A percentile compares a stretch with the other conserved stretches of the same genome.
Conservation (phyloP, 2,329 filamentous ascomycete genomes). For the Madurella mycetomatis region DNA sequence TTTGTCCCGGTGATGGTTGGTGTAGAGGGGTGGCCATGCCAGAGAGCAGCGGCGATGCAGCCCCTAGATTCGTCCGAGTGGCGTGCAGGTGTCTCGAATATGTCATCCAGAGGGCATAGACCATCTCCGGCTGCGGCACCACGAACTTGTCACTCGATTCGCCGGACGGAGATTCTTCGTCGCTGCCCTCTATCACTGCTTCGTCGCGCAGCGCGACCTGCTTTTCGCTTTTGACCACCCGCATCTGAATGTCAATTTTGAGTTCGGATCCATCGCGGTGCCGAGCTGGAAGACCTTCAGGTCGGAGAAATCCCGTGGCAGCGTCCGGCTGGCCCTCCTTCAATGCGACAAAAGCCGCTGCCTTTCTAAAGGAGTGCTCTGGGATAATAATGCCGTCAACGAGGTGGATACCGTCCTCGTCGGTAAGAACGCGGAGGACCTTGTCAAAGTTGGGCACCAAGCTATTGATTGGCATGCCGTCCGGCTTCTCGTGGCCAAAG, state of each 20-base stretch:
- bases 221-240: conserved; percentile 86
- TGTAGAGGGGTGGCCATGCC: conserved; percentile 67
- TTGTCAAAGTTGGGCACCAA: conserved; percentile 85
- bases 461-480: conserved; percentile 73
- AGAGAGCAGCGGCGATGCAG: conserved; percentile 59
- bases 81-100: conserved; percentile 92
- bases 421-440: conserved; percentile 72
- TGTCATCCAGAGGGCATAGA: conserved; percentile 95
- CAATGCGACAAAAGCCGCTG: conserved; percentile 76
- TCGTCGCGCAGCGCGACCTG: conserved; percentile 57
- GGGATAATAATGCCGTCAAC: conserved; percentile 95
- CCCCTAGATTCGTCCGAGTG: conserved; percentile 54
- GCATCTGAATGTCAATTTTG: conserved; percentile 93
- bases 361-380: conserved; percentile 90
- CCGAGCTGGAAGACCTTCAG: conserved; percentile 76
- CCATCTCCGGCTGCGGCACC: conserved; percentile 63
- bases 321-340: conserved; percentile 78
- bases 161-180: conserved; percentile 46
- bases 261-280: conserved; percentile 90
- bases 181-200: conserved; percentile 59
- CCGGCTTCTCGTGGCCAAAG: conserved; percentile 81
- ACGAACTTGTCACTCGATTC: conserved; percentile 43
- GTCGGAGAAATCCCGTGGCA: conserved; percentile 72
- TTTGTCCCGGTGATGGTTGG: conserved; percentile 74
- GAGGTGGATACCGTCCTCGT: conserved; percentile 79